Percentiles rank a stretch among this genome's conserved stretches.
Evolutionary conservation across 2,329 filamentous ascomycete species (phyloP).

Genomic region (Aspergillus tamarii): DNA sequence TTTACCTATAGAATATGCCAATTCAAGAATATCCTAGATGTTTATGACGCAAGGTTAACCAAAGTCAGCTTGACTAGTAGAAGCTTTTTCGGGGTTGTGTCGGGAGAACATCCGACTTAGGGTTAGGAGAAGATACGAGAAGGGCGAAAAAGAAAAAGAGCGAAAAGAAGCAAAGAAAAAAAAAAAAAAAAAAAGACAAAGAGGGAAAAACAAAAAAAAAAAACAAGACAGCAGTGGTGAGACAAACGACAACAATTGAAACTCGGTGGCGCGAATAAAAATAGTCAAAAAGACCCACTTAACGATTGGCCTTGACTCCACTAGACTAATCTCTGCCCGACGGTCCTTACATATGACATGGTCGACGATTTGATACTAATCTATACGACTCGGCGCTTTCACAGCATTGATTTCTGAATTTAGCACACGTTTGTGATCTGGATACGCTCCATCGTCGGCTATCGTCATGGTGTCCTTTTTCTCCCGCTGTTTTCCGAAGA

Average conservation of each 20-base stretch:
- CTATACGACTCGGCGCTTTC: not conserved
- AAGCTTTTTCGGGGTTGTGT: not conserved
- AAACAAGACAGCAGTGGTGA: not conserved
- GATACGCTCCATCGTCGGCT: not conserved
- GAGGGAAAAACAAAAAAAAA: not conserved
- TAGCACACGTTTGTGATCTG: not conserved
- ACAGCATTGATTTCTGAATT: not conserved
- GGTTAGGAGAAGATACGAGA: not conserved
- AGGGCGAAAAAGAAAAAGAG: not conserved
- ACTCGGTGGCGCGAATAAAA: not conserved
- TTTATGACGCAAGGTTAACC: not conserved
- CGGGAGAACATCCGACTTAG: not conserved
- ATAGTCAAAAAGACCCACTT: not conserved
- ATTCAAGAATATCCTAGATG: not conserved
- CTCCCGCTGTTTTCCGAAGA: slow-evolving; percentile 13
- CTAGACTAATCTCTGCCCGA: not conserved
- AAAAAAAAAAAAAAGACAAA: not conserved
- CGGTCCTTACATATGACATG: not conserved
- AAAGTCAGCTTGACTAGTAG: not conserved
- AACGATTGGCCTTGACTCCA: not conserved
- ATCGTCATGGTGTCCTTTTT: slow-evolving; percentile 16
- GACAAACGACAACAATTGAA: not conserved
- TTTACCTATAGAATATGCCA: not conserved
- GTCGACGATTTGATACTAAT: not conserved
- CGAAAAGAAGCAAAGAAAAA: not conserved